These are phyloP conservation scores for Boletus subcaerulescens DNA, from an alignment of 768 basidiomycete species.

Conservation along the genomic window DNA sequence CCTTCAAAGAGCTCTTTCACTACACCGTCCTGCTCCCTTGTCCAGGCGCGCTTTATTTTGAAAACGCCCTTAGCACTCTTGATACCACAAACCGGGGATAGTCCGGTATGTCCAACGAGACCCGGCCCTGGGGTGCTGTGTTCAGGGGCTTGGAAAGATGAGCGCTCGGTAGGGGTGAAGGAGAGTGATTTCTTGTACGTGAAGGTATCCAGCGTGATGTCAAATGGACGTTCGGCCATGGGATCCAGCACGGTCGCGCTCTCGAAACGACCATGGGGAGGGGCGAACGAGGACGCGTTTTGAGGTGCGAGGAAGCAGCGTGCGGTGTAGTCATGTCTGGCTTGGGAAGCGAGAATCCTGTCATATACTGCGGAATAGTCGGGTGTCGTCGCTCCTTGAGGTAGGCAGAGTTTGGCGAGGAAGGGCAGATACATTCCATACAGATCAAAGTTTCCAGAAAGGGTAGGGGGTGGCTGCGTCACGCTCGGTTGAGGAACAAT, in stretches of 20 bases:
- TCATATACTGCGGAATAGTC: slow-evolving; percentile 33
- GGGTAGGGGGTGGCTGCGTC: slow-evolving; percentile 7
- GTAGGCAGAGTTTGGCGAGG: slow-evolving; percentile 33
- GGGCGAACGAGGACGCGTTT: slow-evolving; percentile 3
- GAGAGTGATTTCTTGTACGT: slow-evolving; percentile 23
- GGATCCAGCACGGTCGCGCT: slow-evolving; percentile 31
- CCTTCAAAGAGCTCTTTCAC: slow-evolving; percentile 41
- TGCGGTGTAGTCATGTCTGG: slow-evolving; percentile 37
- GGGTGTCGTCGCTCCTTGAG: slow-evolving; percentile 24
- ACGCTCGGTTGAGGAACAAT: slow-evolving; percentile 4
- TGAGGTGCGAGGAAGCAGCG: slow-evolving; percentile 26
- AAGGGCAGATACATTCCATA: slow-evolving; percentile 39
- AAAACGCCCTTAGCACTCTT: slow-evolving; percentile 33
- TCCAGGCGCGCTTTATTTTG: slow-evolving; percentile 37
- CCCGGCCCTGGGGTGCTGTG: slow-evolving; percentile 24
- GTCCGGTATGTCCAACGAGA: slow-evolving; percentile 24
- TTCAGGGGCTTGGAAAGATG: slow-evolving; percentile 25
- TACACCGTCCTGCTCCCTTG: slow-evolving; percentile 14
- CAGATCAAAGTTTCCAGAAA: slow-evolving; percentile 39
- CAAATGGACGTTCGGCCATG: slow-evolving; percentile 35
- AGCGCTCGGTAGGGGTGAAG: slow-evolving; percentile 27
- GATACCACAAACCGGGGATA: slow-evolving; percentile 33
- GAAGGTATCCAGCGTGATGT: slow-evolving; percentile 27
- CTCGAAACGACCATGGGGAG: slow-evolving; percentile 24
- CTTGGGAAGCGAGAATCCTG: slow-evolving; percentile 36